These are phyloP conservation scores for Singerocomus inundabilis DNA, from an alignment of 1,284 basidiomycete genomes.

Conservation along the genomic window DNA sequence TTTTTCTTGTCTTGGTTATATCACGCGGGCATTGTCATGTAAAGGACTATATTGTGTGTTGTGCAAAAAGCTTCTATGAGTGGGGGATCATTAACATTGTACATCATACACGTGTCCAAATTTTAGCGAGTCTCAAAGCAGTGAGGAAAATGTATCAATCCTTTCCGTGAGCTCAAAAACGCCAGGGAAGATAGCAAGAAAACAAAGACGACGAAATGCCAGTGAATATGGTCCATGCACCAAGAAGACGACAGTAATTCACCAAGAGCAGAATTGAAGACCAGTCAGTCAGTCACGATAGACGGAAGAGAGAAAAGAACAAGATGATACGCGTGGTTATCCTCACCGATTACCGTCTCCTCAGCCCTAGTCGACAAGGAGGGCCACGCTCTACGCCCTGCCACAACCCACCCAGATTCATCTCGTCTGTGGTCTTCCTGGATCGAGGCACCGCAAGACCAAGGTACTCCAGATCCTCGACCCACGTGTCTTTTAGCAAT, in stretches of 20 bases:
- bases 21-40: background rate
- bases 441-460: constrained; percentile 25
- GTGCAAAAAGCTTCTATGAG: too few species aligned
- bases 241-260: constrained; percentile 3
- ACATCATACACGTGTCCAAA: too few species aligned
- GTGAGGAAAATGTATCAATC: background rate
- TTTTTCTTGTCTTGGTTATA: background rate
- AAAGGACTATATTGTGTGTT: background rate
- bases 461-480: constrained; percentile 46
- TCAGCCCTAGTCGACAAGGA: constrained; percentile 10
- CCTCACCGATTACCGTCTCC: constrained; percentile 11
- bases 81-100: too few species aligned
- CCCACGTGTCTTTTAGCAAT: constrained; percentile 21
- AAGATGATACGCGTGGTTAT: background rate
- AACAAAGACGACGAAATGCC: background rate
- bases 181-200: background rate
- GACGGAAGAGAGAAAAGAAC: background rate
- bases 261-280: background rate
- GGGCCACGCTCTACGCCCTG: constrained; percentile 7
- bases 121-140: too few species aligned
- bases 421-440: constrained; percentile 16
- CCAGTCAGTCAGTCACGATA: background rate
- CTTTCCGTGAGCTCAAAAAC: background rate
- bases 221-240: constrained; percentile 4
- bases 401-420: constrained; percentile 24